Evolutionary conservation across 2,329 filamentous ascomycete genomes (phyloP), one percentile per base, ranked within the genome.

Genomic region (Hypomyces rosellus): DNA sequence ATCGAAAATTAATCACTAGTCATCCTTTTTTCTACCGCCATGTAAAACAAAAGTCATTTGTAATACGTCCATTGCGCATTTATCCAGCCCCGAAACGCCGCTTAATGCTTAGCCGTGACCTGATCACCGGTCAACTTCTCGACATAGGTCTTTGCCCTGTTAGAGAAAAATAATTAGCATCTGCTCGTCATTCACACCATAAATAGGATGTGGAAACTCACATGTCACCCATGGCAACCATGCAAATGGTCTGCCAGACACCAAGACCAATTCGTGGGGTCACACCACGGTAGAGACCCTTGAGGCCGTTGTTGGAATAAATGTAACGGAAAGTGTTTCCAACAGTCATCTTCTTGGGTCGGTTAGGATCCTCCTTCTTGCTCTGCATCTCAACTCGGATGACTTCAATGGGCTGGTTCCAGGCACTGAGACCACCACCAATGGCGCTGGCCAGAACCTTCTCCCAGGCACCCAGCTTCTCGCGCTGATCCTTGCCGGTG

Each of bases 311-410:
- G 67, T 81, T 82, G 60, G 79, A 67, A 76, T 97, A 97, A 70
- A 99, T 97, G 75, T 99, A 99, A 63, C 69, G 76, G 70, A 82
- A 78, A 50, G 84, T 85, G 73, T 90, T 96, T 61, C 85, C 88
- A 56, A 99, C 93, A 46, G 90, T 97, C 87, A 99, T 86, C 77
- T 99, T 99, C 84, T 96, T 96, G 62, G 93, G 93, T 47, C 93
- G 87, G 78, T 97, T 97, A 54, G 93, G 91, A 69, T 99, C 93
- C 63, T 88, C 89, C 63, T 86, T 96, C 85, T 96, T 97, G 77
- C 89, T 95, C 84, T 99, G 93, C 89, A 99, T 96, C 82, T 99
- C 93, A 55, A 99, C 92, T 58, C 93, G 89, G 69, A 99, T 96
- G 68, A 99, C 93, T 82, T 99, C 93, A 69, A 99, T 99, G 56